These are phyloP conservation scores for Thielaviopsis punctulata DNA, from an alignment of 2,329 filamentous ascomycete species.

Conservation along the genomic window DNA sequence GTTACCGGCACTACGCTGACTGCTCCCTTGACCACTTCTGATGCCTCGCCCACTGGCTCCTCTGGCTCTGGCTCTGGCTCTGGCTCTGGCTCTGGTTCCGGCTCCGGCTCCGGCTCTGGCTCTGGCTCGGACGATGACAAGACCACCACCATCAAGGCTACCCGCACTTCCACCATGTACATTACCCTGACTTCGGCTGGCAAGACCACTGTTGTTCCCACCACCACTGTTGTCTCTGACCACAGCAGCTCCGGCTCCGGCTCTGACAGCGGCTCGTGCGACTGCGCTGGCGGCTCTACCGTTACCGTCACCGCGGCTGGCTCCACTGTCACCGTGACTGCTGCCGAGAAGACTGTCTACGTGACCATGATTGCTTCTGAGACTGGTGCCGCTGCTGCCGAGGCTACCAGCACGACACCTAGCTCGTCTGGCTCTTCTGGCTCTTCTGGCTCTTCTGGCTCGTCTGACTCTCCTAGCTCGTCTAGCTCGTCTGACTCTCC, in stretches of 20 bases:
- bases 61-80: background rate
- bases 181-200: slow-evolving; percentile 19
- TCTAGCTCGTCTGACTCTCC: background rate
- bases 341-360: slow-evolving; percentile 16
- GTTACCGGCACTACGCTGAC: slow-evolving; percentile 18
- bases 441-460: background rate
- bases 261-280: background rate
- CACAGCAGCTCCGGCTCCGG: background rate
- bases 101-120: background rate
- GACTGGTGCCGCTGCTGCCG: slow-evolving; percentile 12
- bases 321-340: slow-evolving; percentile 13
- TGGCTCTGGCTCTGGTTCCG: background rate
- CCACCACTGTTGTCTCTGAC: background rate
- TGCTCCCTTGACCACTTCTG: background rate
- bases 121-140: slow-evolving; percentile 13
- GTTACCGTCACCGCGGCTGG: slow-evolving; percentile 15
- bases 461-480: background rate
- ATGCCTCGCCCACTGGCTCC: background rate
- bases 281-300: slow-evolving; percentile 8
- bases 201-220: slow-evolving; percentile 14
- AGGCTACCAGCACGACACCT: slow-evolving; percentile 19
- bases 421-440: slow-evolving; percentile 1
- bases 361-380: slow-evolving; percentile 14
- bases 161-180: slow-evolving; percentile 21
- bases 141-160: slow-evolving; percentile 24